These are phyloP conservation scores for Ilex aquifolium DNA, from an alignment of 257 asterid species.

Conservation along the genomic window DNA sequence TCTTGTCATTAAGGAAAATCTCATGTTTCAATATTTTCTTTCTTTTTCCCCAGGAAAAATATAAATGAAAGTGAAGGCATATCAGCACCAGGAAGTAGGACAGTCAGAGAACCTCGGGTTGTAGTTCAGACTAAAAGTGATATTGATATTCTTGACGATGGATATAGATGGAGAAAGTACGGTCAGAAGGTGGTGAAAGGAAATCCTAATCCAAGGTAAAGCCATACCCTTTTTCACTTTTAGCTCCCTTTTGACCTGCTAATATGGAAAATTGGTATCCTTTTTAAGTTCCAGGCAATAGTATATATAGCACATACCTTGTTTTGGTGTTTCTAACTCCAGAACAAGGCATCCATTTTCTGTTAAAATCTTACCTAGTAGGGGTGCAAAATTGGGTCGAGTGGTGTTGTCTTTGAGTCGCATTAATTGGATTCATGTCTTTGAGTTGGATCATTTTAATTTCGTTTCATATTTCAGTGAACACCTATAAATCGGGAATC, in stretches of 20 bases:
- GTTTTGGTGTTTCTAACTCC: neutral
- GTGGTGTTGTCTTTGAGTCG: no score
- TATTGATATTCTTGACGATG: constrained; percentile 67
- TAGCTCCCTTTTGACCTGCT: neutral
- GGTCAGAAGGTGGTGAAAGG: constrained; percentile 77
- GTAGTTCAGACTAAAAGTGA: constrained; percentile 72
- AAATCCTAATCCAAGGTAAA: constrained; percentile 73
- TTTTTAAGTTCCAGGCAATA: neutral
- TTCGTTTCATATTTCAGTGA: no score
- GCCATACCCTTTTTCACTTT: neutral
- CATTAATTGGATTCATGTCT: no score
- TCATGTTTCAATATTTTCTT: neutral
- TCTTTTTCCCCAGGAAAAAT: constrained; percentile 33
- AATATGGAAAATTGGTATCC: neutral
- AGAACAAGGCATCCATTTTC: neutral
- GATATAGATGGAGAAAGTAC: constrained; percentile 74
- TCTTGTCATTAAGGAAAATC: neutral
- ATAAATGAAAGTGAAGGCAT: constrained; percentile 35
- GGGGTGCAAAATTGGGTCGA: no score
- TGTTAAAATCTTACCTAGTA: neutral
- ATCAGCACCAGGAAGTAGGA: constrained; percentile 28
- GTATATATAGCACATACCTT: neutral
- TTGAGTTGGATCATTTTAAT: no score
- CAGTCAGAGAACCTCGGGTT: constrained; percentile 66
- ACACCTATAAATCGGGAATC: no score